Percentiles rank a stretch among this genome's conserved stretches.
Evolutionary conservation across 2,329 filamentous ascomycete genomes (phyloP).

Genomic region (Diatrype stigma): DNA sequence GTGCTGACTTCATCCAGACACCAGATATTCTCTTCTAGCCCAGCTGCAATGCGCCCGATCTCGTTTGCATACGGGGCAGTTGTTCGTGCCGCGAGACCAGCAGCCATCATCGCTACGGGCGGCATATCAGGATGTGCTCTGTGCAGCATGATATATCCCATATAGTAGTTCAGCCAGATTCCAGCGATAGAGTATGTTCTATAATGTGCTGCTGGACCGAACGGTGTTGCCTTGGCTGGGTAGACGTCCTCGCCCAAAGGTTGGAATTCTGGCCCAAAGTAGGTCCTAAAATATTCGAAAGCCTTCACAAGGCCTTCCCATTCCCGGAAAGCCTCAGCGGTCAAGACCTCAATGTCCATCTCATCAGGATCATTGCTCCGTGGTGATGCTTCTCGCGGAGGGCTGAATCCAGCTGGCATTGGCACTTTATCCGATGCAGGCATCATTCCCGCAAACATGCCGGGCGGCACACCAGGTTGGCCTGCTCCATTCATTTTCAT

Average conservation of each 20-base stretch:
- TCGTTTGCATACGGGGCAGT: constrained; percentile 69
- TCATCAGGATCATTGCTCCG: constrained; percentile 44
- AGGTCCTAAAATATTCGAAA: constrained; percentile 61
- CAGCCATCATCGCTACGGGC: constrained; percentile 82
- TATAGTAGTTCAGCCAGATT: constrained; percentile 84
- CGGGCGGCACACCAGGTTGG: constrained; percentile 40
- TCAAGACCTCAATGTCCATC: constrained; percentile 58
- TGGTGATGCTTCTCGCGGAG: constrained; percentile 40
- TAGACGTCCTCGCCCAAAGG: constrained; percentile 66
- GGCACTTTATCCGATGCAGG: constrained; percentile 47
- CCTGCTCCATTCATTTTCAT: constrained; percentile 55
- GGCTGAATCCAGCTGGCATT: constrained; percentile 52
- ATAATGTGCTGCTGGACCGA: constrained; percentile 77
- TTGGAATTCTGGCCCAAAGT: constrained; percentile 71
- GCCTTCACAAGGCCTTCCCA: constrained; percentile 73
- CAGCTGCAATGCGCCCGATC: constrained; percentile 77
- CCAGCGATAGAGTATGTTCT: constrained; percentile 83
- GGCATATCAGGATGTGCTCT: constrained; percentile 87
- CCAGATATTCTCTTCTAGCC: constrained; percentile 55
- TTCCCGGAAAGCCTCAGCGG: constrained; percentile 67
- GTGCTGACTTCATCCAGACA: constrained; percentile 63
- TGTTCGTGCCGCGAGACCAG: constrained; percentile 68
- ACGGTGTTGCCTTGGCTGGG: constrained; percentile 64
- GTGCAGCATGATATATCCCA: constrained; percentile 77
- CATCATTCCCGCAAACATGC: constrained; percentile 52